phyloP scores from a whole-genome alignment of 768 basidiomycete genomes.

The Termitomyces sp. region DNA sequence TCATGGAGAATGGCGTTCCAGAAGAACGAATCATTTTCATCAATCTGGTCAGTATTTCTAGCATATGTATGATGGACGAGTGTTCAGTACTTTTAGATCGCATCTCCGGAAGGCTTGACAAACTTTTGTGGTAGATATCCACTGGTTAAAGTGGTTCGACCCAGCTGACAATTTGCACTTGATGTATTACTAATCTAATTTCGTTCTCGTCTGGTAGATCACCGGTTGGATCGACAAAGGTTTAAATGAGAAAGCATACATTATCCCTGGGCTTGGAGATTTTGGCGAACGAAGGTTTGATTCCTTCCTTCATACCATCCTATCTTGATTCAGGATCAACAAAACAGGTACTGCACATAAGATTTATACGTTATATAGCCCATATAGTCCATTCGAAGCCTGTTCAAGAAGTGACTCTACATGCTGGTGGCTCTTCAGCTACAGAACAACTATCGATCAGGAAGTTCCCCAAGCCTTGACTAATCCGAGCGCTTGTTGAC shows the following conservation, averaged over 20 bases:
- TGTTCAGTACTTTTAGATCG: slow-evolving; percentile 45
- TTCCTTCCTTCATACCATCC: neutral
- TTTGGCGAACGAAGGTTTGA: slow-evolving; percentile 83
- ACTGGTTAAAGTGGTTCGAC: slow-evolving; percentile 66
- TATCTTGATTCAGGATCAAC: neutral
- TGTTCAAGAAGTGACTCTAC: neutral
- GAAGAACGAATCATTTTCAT: slow-evolving; percentile 95
- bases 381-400: neutral
- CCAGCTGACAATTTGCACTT: neutral
- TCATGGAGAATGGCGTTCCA: slow-evolving; percentile 87
- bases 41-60: slow-evolving; percentile 59
- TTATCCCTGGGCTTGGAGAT: slow-evolving; percentile 94
- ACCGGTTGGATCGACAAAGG: slow-evolving; percentile 96
- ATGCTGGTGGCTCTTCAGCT: neutral
- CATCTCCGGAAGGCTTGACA: slow-evolving; percentile 84
- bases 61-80: neutral
- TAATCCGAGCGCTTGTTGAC: slow-evolving; percentile 1
- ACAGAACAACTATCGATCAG: neutral
- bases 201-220: slow-evolving; percentile 39
- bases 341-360: slow-evolving; percentile 1
- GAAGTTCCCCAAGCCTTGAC: neutral
- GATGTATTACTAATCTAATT: neutral
- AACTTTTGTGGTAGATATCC: slow-evolving; percentile 77
- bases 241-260: slow-evolving; percentile 86
- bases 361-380: neutral